phyloP scores from a whole-genome alignment of 495 filamentous ascomycete genomes.

The Daldinia decipiens region DNA sequence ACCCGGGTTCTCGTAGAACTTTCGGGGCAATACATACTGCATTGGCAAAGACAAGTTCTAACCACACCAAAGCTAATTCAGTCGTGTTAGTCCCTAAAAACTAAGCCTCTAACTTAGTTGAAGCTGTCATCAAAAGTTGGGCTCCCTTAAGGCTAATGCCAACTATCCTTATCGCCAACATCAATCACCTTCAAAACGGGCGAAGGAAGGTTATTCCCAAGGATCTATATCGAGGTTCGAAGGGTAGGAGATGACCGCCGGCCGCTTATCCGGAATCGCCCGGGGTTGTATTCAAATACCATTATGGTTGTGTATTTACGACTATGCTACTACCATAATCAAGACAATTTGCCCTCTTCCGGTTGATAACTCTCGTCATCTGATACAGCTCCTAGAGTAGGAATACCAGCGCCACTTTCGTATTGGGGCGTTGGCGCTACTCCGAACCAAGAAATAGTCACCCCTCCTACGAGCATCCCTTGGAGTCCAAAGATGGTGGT shows the following conservation, averaged over 20 bases:
- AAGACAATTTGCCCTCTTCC: slow-evolving; percentile 24
- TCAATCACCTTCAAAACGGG: slow-evolving; percentile 11
- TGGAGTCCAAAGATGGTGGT: slow-evolving; percentile 16
- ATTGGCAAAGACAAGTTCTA: slow-evolving; percentile 21
- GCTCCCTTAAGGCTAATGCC: neutral
- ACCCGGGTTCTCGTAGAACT: slow-evolving; percentile 15
- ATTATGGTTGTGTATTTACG: slow-evolving; percentile 26
- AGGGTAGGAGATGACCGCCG: slow-evolving; percentile 29
- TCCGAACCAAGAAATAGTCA: slow-evolving; percentile 39
- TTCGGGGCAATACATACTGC: slow-evolving; percentile 11
- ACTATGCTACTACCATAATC: slow-evolving; percentile 30
- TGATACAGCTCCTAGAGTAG: slow-evolving; percentile 29
- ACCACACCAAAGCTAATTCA: slow-evolving; percentile 30
- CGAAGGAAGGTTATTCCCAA: slow-evolving; percentile 1
- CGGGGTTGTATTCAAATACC: slow-evolving; percentile 30
- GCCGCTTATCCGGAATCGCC: slow-evolving; percentile 20
- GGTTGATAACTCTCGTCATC: slow-evolving; percentile 39
- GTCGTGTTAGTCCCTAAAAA: slow-evolving; percentile 6
- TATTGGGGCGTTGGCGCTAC: slow-evolving; percentile 37
- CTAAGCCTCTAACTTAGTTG: slow-evolving; percentile 18
- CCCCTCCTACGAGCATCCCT: slow-evolving; percentile 23
- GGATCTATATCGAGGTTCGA: neutral
- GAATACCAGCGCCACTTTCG: slow-evolving; percentile 26
- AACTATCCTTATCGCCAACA: slow-evolving; percentile 7
- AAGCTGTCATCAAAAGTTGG: slow-evolving; percentile 23